Percentiles rank a stretch among this genome's conserved stretches.
phyloP scores from a whole-genome alignment of 371 early-diverging fungal genomes.

The Syncephalastrum contaminatum region DNA sequence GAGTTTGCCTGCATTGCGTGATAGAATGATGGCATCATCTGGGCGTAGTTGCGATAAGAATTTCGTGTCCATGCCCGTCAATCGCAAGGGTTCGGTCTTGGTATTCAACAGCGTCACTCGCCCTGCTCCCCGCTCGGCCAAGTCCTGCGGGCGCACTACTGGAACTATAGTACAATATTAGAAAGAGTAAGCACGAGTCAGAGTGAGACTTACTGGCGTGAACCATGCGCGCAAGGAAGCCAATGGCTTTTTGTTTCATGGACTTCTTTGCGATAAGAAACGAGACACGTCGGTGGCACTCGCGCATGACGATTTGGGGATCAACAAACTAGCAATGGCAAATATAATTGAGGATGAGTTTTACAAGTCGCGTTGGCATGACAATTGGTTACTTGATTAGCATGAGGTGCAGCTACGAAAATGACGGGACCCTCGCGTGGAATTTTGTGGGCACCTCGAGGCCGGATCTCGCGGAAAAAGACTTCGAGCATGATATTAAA shows the following conservation, averaged over 20 bases:
- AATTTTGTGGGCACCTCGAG: slow-evolving; percentile 81
- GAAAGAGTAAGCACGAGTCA: slow-evolving; percentile 1
- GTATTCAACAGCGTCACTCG: slow-evolving; percentile 59
- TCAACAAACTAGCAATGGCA: slow-evolving; percentile 72
- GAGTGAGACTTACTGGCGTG: slow-evolving; percentile 58
- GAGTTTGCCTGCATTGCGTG: slow-evolving; percentile 53
- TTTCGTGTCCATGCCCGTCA: slow-evolving; percentile 64
- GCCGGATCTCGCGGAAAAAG: slow-evolving; percentile 85
- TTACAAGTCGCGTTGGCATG: neutral
- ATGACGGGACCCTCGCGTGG: slow-evolving; percentile 84
- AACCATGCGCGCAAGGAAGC: slow-evolving; percentile 69
- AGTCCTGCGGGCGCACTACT: slow-evolving; percentile 86
- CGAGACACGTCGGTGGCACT: slow-evolving; percentile 71
- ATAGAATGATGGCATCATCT: slow-evolving; percentile 57
- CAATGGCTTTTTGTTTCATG: slow-evolving; percentile 77
- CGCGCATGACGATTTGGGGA: slow-evolving; percentile 76
- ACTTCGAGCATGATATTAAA: slow-evolving; percentile 62
- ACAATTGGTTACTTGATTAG: slow-evolving; percentile 72
- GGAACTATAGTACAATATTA: slow-evolving; percentile 56
- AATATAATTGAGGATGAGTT: neutral
- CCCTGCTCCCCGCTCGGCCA: slow-evolving; percentile 67
- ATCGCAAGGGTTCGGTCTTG: slow-evolving; percentile 56
- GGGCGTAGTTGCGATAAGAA: slow-evolving; percentile 67
- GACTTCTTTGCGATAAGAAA: slow-evolving; percentile 82
- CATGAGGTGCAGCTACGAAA: slow-evolving; percentile 92